A percentile compares a stretch with the other conserved stretches of the same genome.
phyloP scores from a whole-genome alignment of 768 basidiomycete genomes.

The Phallus indusiatus region DNA sequence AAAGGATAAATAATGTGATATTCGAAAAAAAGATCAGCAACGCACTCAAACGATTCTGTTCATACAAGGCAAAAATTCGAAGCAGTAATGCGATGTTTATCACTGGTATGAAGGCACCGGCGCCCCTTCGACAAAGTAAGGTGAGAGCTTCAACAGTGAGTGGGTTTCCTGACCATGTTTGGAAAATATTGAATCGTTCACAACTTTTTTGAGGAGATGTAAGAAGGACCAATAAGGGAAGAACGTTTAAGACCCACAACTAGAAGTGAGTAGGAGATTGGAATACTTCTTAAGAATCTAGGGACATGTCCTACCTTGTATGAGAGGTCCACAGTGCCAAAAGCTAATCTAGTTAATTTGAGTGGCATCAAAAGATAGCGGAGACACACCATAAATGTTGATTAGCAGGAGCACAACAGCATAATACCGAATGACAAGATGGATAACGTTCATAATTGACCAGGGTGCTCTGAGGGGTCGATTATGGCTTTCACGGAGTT shows the following conservation, averaged over 20 bases:
- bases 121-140: constrained; percentile 1
- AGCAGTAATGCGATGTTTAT: background rate
- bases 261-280: background rate
- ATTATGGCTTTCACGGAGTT: background rate
- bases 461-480: background rate
- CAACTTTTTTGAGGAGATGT: background rate
- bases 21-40: background rate
- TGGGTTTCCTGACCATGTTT: background rate
- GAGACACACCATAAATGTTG: background rate
- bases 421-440: constrained; percentile 1
- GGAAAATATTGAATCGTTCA: background rate
- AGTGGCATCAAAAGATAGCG: background rate
- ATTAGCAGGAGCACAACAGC: background rate
- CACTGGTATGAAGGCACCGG: background rate
- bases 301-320: background rate
- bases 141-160: background rate
- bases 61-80: constrained; percentile 2
- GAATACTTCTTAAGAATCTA: background rate
- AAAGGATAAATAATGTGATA: too few relatives aligned
- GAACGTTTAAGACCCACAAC: background rate
- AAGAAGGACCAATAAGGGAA: background rate
- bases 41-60: background rate
- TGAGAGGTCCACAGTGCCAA: background rate
- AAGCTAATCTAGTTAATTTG: background rate
- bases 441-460: background rate